Evolutionary conservation across 2,329 filamentous ascomycete species (phyloP).

Genomic region (Penicillium freii): DNA sequence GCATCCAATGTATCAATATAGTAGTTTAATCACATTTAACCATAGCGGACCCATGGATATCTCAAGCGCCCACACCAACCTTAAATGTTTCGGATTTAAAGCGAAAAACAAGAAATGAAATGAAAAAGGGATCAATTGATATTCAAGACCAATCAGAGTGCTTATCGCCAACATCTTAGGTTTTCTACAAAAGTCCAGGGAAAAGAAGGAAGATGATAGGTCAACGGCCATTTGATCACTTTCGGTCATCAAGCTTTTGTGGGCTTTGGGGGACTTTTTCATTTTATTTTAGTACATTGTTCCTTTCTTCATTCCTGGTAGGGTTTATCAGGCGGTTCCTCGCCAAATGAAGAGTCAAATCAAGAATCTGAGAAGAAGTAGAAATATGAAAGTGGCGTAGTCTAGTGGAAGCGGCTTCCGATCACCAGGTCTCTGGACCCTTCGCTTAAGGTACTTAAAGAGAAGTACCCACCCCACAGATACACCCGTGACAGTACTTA

Average conservation of each 20-base stretch:
- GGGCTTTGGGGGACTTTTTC: neutral
- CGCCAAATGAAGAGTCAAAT: neutral
- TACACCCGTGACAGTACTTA: neutral
- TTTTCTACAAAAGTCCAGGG: conserved; percentile 10
- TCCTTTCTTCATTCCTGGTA: neutral
- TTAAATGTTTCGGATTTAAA: conserved; percentile 19
- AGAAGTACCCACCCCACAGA: neutral
- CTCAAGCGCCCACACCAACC: neutral
- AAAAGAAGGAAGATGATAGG: conserved; percentile 1
- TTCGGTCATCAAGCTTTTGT: neutral
- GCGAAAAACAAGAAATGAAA: neutral
- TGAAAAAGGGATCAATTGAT: neutral
- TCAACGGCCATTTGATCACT: neutral
- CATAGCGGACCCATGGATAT: neutral
- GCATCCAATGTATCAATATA: neutral
- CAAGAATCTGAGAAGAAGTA: neutral
- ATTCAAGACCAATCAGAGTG: conserved; percentile 8
- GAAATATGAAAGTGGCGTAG: neutral
- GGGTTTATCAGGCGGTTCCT: neutral
- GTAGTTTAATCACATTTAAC: neutral
- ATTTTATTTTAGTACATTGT: neutral
- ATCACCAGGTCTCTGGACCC: neutral
- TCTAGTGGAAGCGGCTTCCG: neutral
- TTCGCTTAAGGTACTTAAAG: neutral
- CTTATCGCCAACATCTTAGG: neutral